Evolutionary conservation across 2,329 filamentous ascomycete species (phyloP), one percentile per base, ranked within the genome.

Genomic region (Cryoendolithus antarcticus): DNA sequence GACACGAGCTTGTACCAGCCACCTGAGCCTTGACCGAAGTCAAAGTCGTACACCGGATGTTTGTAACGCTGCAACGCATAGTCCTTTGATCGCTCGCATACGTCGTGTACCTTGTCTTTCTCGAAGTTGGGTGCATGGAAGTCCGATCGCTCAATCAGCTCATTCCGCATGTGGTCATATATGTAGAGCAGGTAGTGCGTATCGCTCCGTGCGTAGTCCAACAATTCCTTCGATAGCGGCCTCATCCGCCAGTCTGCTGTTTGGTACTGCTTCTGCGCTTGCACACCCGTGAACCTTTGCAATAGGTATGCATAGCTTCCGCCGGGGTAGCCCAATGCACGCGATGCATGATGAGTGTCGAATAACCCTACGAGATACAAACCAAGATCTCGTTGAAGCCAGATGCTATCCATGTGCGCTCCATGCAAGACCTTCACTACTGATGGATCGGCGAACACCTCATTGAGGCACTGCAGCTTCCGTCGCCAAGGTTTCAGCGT

Each of bases 111-210:
- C 40, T 79, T 70, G 55, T 86, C 72, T 42, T 70, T 69, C 15
- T 76, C 72, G 1, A 77, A 60, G 15, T 76, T 70, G 0, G 77
- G 60, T 45, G 69, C 54, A 45, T 62, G 58, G 40, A 71, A 54
- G 49, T 80, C 60, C 0, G 84, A 83, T 9, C 70, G 72, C 30
- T 77, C 69, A n/a, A 93, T 63, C 2, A 98, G 72, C 52, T 94
- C 86, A 54, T 98, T 98, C 21, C 89, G 81, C 57, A 98, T 72
- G 56, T 78, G 77, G 61, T 98, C 91, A 61, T 82, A 98, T 38
- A 96, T 81, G 62, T 94, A 93, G 32, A 98, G 80, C 4, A 98
- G 75, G 56, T 88, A 98, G 60, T 98, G 91, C 9, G 91, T 98
- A 60, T 98, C 91, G 30, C 89, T 91, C 45, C 88, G 77, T n/a